These are phyloP conservation scores for Solanum stenotomum DNA, from an alignment of 257 asterid species.

Conservation along the genomic window DNA sequence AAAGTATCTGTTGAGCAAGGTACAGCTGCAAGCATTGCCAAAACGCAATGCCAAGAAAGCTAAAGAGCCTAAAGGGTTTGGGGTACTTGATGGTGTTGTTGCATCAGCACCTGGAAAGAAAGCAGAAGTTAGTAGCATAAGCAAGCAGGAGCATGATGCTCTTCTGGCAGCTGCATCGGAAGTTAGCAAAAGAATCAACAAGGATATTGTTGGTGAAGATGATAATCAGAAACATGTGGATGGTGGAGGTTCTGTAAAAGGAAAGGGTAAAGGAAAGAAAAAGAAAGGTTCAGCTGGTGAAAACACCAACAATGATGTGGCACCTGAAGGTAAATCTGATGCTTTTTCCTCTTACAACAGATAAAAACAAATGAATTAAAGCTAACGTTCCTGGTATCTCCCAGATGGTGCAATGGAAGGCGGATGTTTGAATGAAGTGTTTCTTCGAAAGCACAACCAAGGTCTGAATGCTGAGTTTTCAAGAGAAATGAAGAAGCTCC, in stretches of 20 bases:
- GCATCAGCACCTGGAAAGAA: conserved; percentile 58
- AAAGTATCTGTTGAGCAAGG: conserved; percentile 86
- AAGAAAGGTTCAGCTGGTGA: conserved; percentile 31
- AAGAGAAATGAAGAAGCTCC: conserved; percentile 26
- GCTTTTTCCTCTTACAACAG: conserved; percentile 22
- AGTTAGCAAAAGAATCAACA: conserved; percentile 45
- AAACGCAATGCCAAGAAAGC: conserved; percentile 66
- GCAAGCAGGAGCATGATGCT: conserved; percentile 86
- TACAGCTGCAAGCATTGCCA: conserved; percentile 84
- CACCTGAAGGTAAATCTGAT: conserved; percentile 29
- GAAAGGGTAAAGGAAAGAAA: conserved; percentile 31
- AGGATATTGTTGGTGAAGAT: conserved; percentile 26
- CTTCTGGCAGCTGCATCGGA: conserved; percentile 72
- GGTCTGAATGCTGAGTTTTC: conserved; percentile 19
- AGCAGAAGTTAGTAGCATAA: conserved; percentile 66
- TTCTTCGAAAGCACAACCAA: conserved; percentile 49
- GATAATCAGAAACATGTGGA: conserved; percentile 14
- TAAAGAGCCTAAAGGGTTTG: conserved; percentile 80
- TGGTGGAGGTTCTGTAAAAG: conserved; percentile 28
- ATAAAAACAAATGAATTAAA: conserved; percentile 12
- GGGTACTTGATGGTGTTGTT: conserved; percentile 71
- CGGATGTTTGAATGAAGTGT: conserved; percentile 15
- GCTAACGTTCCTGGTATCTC: conserved; percentile 15
- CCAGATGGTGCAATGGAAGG: conserved; percentile 22
- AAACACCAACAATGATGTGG: conserved; percentile 30